Conservation (phyloP, 2,329 filamentous ascomycete genomes). For the Penicillium palitans region DNA sequence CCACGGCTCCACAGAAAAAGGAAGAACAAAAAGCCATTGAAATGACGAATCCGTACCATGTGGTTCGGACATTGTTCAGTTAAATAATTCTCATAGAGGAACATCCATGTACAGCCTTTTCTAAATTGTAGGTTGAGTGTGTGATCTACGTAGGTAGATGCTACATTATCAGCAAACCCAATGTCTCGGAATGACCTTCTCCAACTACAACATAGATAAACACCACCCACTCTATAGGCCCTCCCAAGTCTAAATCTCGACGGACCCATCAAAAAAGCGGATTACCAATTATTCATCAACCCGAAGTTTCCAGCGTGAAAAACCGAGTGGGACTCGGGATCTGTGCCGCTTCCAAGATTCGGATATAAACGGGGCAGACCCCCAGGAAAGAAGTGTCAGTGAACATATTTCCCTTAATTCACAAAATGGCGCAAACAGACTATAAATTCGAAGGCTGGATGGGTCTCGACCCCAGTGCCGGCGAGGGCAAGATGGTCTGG, state of each 20-base stretch:
- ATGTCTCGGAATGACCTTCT: background rate
- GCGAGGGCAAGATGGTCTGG: slow-evolving; percentile 57
- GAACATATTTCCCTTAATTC: background rate
- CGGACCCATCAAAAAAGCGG: slow-evolving; percentile 2
- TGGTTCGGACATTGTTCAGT: too few relatives aligned
- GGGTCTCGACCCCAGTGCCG: slow-evolving; percentile 51
- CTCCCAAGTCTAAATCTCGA: background rate
- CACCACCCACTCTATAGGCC: background rate
- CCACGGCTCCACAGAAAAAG: slow-evolving; percentile 1
- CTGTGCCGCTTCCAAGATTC: slow-evolving; percentile 3
- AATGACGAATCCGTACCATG: too few relatives aligned
- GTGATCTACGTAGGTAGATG: background rate
- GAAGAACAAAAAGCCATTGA: background rate
- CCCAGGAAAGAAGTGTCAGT: background rate
- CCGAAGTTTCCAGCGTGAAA: slow-evolving; percentile 14
- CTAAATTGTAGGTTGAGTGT: background rate
- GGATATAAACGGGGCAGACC: slow-evolving; percentile 18
- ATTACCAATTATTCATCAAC: slow-evolving; percentile 20
- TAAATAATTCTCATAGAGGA: background rate
- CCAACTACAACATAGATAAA: background rate
- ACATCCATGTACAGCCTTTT: background rate
- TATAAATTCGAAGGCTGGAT: slow-evolving; percentile 61
- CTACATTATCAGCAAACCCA: background rate
- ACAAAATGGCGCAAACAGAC: slow-evolving; percentile 32
- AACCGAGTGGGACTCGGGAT: slow-evolving; percentile 10